Evolutionary conservation across 106 monocot genomes (phyloP).

Genomic region (Agapanthus africanus): DNA sequence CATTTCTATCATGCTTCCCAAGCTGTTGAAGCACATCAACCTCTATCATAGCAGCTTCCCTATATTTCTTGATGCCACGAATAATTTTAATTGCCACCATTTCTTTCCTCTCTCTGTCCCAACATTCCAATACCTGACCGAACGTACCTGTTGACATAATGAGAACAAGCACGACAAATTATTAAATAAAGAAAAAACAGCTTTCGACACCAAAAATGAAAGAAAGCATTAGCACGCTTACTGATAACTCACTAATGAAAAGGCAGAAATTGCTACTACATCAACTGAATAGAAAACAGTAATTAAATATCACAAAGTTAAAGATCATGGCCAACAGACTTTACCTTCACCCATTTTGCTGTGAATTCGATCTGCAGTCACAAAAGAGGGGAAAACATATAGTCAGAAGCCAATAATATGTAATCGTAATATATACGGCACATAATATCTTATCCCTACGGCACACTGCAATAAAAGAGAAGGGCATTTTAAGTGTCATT

Average conservation of each 20-base stretch:
- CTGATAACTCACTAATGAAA: neutral
- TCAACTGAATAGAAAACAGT: neutral
- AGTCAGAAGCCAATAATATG: neutral
- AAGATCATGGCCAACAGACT: neutral
- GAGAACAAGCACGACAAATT: neutral
- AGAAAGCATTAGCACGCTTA: neutral
- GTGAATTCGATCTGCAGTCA: slow-evolving; percentile 56
- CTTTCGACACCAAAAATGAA: neutral
- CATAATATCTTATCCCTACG: neutral
- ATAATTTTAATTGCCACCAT: slow-evolving; percentile 98
- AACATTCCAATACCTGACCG: slow-evolving; percentile 94
- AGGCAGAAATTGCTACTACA: neutral
- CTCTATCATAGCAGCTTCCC: slow-evolving; percentile 94
- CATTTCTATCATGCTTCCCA: slow-evolving; percentile 45
- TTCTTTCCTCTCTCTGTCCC: slow-evolving; percentile 87
- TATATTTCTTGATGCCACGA: slow-evolving; percentile 72
- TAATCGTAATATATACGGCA: neutral
- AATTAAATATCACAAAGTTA: neutral
- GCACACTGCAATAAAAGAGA: neutral
- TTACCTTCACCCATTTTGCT: slow-evolving; percentile 97
- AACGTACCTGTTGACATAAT: slow-evolving; percentile 61
- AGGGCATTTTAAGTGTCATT: slow-evolving; percentile 46
- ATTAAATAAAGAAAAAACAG: neutral
- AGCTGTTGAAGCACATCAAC: slow-evolving; percentile 80
- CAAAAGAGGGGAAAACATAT: slow-evolving; percentile 5